Evolutionary conservation across 768 basidiomycete genomes (phyloP), one percentile per base, ranked within the genome.

Genomic region (Leccinum rimulosum): DNA sequence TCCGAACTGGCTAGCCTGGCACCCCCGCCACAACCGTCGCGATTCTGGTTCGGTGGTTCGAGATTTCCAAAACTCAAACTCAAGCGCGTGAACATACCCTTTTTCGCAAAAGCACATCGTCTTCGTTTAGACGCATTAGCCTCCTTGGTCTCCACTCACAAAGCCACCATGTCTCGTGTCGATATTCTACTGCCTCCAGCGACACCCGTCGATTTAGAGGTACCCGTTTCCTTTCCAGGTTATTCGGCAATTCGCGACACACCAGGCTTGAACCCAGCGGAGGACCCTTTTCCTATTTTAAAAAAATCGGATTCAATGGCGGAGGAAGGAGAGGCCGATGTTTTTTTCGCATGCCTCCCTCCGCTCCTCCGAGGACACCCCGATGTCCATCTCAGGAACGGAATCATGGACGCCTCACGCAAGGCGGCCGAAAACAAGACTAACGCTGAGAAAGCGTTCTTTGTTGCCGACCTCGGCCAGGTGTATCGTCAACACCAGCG

Each of bases 401-500:
- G 89, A n/a, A 82, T 93, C 55, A 85, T 91, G 77, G 79, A 80
- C 28, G 86, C 88, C 1, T 76, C 80, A 5, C 76, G 76, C 56
- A 77, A 80, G 33, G 75, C 80, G 19, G 79, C 80, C 35, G 79
- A 78, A 27, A 78, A 82, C 58, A 81, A 82, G 62, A 80, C 80
- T 19, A 87, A 93, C 68, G 89, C 94, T 11, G 97, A 98, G 76
- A 87, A 87, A 59, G 96, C 97, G 7, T 98, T 98, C 74, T 98
- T 98, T 68, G 95, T 97, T 11, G 94, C 91, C 11, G 97, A 99
- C 74, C 85, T 99, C 47, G 84, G 88, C 65, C 83, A 88, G 64
- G 89, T 98, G 5, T 97, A 91, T 72, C 77, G 77, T 55, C 94
- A 96, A 70, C 89, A 93, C 67, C 78, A 85, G 66, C 82, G 92